Evolutionary conservation across 148 eudicot species (phyloP).

Genomic region (Amaranthus cruentus): DNA sequence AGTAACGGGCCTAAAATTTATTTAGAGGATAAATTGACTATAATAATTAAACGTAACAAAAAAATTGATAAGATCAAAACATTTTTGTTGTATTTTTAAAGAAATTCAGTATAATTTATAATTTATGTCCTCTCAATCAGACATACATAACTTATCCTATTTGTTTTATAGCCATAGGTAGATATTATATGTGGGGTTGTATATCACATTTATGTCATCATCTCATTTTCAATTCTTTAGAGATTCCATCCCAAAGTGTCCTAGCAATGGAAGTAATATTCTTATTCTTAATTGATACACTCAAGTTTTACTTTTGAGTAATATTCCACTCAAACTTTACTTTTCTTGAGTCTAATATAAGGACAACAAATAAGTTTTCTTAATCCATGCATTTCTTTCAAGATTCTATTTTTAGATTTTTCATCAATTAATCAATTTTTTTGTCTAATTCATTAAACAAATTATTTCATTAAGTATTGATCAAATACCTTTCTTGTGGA

Average conservation of each 20-base stretch:
- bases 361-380: conserved; percentile 20
- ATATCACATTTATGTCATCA: conserved; percentile 16
- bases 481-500: neutral
- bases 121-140: too few relatives aligned
- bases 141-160: too few relatives aligned
- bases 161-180: too few relatives aligned
- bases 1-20: too few relatives aligned
- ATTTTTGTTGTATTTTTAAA: too few relatives aligned
- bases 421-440: neutral
- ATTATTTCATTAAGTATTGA: neutral
- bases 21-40: too few relatives aligned
- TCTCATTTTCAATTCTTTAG: neutral
- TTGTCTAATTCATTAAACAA: neutral
- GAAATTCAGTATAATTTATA: too few relatives aligned
- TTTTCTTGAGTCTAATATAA: conserved; percentile 9
- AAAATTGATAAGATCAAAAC: too few relatives aligned
- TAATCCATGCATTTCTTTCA: neutral
- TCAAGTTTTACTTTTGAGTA: conserved; percentile 21
- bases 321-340: conserved; percentile 6
- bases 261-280: conserved; percentile 17
- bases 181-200: neutral
- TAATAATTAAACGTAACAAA: too few relatives aligned
- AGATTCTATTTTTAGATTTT: neutral
- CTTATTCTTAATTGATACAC: neutral
- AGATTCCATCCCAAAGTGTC: conserved; percentile 17